A percentile compares a stretch with the other conserved stretches of the same genome.
These are phyloP conservation scores for Zangia roseola DNA, from an alignment of 768 basidiomycete species.

Conservation along the genomic window DNA sequence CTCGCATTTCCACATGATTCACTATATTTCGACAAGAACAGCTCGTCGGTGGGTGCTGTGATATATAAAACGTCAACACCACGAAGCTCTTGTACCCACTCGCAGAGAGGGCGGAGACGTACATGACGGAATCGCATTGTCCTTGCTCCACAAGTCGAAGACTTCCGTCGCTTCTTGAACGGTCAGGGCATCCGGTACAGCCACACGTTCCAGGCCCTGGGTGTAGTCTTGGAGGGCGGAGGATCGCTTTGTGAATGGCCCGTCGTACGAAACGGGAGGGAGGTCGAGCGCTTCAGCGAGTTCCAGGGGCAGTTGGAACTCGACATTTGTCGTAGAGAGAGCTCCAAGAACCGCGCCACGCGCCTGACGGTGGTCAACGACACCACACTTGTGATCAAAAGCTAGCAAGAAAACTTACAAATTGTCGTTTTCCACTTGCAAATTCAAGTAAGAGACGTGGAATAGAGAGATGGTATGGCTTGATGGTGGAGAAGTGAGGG, in stretches of 20 bases:
- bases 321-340: conserved; percentile 58
- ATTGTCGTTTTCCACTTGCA: conserved; percentile 62
- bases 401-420: conserved; percentile 50
- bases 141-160: conserved; percentile 75
- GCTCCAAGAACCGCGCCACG: conserved; percentile 75
- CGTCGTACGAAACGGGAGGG: conserved; percentile 38
- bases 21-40: conserved; percentile 76
- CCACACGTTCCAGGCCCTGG: conserved; percentile 48
- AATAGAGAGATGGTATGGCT: conserved; percentile 75
- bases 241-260: conserved; percentile 58
- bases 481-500: conserved; percentile 65
- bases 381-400: neutral
- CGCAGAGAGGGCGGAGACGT: conserved; percentile 13
- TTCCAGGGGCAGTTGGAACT: conserved; percentile 58
- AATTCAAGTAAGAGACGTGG: conserved; percentile 79
- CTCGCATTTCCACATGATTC: conserved; percentile 78
- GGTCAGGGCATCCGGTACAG: conserved; percentile 57
- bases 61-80: neutral
- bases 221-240: conserved; percentile 51
- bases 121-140: conserved; percentile 54
- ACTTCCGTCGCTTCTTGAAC: conserved; percentile 69
- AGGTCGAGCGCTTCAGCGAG: conserved; percentile 61
- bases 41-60: conserved; percentile 55
- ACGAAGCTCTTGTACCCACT: neutral
- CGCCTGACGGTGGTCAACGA: conserved; percentile 39